Percentiles rank a stretch among this genome's conserved stretches.
Conservation (phyloP, 805 yeast genomes). For the baker's yeast (Saccharomyces cerevisiae) region DNA sequence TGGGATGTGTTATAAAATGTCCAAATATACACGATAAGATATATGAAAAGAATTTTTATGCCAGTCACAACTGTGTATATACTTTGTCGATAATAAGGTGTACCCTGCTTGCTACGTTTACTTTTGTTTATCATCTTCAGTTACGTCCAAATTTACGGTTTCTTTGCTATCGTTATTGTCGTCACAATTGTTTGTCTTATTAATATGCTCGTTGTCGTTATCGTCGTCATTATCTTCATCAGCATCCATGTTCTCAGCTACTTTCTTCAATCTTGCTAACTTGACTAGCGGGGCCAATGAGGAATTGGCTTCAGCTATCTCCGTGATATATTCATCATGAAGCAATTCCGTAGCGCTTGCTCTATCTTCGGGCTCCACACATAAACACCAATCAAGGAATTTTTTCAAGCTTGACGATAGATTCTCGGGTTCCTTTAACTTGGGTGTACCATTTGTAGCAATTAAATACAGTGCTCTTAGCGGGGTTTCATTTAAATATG, state of each 20-base stretch:
- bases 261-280: constrained; percentile 60
- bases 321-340: constrained; percentile 52
- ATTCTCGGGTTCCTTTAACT: constrained; percentile 78
- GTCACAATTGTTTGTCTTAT: background rate
- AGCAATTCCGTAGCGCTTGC: constrained; percentile 71
- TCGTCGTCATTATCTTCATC: constrained; percentile 20
- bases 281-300: constrained; percentile 68
- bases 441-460: constrained; percentile 95
- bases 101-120: background rate
- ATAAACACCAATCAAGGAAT: constrained; percentile 71
- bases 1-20: background rate
- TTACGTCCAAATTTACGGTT: background rate
- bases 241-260: constrained; percentile 32
- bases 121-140: background rate
- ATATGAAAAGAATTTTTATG: background rate
- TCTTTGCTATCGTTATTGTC: background rate
- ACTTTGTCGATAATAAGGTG: background rate
- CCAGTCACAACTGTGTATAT: background rate
- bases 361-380: constrained; percentile 75
- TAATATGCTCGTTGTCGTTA: constrained; percentile 2
- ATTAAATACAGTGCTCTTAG: constrained; percentile 86
- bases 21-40: background rate
- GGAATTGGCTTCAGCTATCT: constrained; percentile 48
- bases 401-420: constrained; percentile 56
- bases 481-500: constrained; percentile 93